A percentile compares a stretch with the other conserved stretches of the same genome.
Evolutionary conservation across 176 grass and related monocot genomes (phyloP).

Genomic region (Olyra latifolia): DNA sequence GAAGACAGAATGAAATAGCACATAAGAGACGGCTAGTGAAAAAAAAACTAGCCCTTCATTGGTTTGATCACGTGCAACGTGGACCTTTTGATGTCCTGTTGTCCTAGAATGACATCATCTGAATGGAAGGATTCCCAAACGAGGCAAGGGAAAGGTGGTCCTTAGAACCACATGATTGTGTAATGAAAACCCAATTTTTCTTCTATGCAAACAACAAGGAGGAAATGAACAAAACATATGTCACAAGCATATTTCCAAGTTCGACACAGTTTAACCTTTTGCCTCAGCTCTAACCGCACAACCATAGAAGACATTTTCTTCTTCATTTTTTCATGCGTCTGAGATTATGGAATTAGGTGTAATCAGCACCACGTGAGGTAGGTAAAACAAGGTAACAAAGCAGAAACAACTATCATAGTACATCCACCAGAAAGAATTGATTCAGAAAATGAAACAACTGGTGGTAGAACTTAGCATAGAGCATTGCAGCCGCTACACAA

Average conservation of each 20-base stretch:
- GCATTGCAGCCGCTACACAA: not conserved
- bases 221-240: constrained; percentile 24
- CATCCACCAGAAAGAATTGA: not conserved
- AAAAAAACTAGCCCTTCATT: not conserved
- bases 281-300: constrained; percentile 6
- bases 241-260: not conserved
- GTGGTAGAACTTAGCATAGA: not conserved
- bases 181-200: constrained; percentile 31
- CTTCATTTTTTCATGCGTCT: too few relatives aligned
- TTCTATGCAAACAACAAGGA: constrained; percentile 24
- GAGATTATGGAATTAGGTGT: not conserved
- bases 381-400: constrained; percentile 2
- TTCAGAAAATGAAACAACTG: not conserved
- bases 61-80: constrained; percentile 24
- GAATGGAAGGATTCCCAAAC: constrained; percentile 15
- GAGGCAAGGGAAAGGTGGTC: constrained; percentile 35
- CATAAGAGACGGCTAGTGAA: not conserved
- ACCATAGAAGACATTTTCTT: not conserved
- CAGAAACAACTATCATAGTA: not conserved
- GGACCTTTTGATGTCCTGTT: not conserved
- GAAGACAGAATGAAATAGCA: not conserved
- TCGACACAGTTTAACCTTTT: not conserved
- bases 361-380: not conserved
- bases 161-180: constrained; percentile 32
- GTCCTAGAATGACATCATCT: constrained; percentile 18